phyloP scores from a whole-genome alignment of 306 rosid species.

The Betula pendula region DNA sequence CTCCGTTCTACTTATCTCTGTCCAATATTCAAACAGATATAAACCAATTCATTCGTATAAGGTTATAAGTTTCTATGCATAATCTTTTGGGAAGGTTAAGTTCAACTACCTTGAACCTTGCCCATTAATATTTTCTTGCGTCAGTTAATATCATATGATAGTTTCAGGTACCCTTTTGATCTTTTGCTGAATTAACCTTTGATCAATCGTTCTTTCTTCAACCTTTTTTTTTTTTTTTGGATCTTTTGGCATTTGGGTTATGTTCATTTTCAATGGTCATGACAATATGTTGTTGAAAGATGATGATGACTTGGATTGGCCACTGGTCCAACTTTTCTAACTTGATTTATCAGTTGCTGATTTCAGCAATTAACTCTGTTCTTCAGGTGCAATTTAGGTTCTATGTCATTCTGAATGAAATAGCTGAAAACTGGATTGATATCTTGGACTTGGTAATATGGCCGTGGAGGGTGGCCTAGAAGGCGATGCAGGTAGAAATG shows the following conservation, averaged over 20 bases:
- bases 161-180: neutral
- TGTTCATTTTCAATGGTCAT: neutral
- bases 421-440: neutral
- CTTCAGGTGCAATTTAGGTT: conserved; percentile 2
- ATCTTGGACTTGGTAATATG: conserved; percentile 22
- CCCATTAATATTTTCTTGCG: neutral
- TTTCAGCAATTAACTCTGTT: neutral
- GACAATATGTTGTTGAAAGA: neutral
- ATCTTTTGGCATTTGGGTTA: neutral
- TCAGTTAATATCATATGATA: neutral
- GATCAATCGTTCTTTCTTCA: neutral
- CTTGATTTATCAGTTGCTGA: neutral
- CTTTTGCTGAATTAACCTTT: neutral
- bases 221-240: neutral
- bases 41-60: neutral
- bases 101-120: too few species aligned
- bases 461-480: conserved; percentile 2
- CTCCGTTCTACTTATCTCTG: neutral
- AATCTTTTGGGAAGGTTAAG: neutral
- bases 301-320: neutral
- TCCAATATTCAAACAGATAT: neutral
- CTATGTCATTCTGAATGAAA: neutral
- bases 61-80: neutral
- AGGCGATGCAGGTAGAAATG: neutral
- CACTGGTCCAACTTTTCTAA: too few species aligned